Evolutionary conservation across 129 eudicot species (phyloP).

Genomic region (Mikania micrantha): DNA sequence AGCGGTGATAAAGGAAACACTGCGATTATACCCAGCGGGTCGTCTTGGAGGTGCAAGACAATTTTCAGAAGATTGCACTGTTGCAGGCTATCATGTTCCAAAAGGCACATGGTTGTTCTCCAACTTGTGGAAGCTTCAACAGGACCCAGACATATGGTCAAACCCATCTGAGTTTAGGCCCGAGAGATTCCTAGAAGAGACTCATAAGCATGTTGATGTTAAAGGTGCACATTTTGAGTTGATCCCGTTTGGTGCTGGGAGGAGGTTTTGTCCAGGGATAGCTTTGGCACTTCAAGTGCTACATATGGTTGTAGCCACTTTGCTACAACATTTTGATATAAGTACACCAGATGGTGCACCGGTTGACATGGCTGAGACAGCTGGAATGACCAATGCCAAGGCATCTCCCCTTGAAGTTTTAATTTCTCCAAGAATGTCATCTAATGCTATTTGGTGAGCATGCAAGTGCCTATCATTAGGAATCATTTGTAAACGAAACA

Average conservation of each 20-base stretch:
- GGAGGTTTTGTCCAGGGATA: slow-evolving; percentile 27
- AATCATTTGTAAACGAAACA: too few relatives aligned
- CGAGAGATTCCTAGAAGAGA: slow-evolving; percentile 13
- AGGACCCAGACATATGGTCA: slow-evolving; percentile 22
- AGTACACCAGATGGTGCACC: slow-evolving; percentile 12
- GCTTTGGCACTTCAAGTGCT: slow-evolving; percentile 17
- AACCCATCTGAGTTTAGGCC: slow-evolving; percentile 24
- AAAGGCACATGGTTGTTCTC: slow-evolving; percentile 27
- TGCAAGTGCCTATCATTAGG: too few relatives aligned
- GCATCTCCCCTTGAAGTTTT: slow-evolving; percentile 30
- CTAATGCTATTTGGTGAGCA: neutral
- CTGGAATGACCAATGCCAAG: slow-evolving; percentile 24
- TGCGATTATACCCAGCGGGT: slow-evolving; percentile 22
- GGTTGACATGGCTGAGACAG: slow-evolving; percentile 19
- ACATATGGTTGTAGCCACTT: slow-evolving; percentile 15
- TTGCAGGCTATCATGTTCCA: slow-evolving; percentile 20
- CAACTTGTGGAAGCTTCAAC: slow-evolving; percentile 25
- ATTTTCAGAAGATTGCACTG: slow-evolving; percentile 24
- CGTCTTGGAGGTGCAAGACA: slow-evolving; percentile 13
- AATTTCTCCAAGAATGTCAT: slow-evolving; percentile 18
- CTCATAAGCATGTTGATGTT: slow-evolving; percentile 21
- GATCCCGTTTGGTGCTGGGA: slow-evolving; percentile 30
- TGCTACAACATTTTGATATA: slow-evolving; percentile 24
- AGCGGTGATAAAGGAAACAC: slow-evolving; percentile 24
- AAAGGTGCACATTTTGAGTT: slow-evolving; percentile 25